Conservation (phyloP, 2,329 filamentous ascomycete species). For the Verticillium nubilum region DNA sequence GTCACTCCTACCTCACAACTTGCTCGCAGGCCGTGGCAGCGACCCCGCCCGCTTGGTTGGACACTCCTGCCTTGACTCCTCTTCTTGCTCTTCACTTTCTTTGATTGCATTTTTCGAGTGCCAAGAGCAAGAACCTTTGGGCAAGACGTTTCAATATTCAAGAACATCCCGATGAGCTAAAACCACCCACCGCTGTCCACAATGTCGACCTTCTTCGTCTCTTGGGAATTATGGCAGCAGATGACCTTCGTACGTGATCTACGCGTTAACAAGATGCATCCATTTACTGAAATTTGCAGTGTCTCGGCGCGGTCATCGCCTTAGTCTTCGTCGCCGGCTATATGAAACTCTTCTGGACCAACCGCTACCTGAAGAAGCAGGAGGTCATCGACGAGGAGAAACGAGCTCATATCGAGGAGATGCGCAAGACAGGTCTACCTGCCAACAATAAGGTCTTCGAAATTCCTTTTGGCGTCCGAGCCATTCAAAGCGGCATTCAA, state of each 20-base stretch:
- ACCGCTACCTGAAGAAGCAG: constrained; percentile 49
- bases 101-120: no score
- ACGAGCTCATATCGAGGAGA: constrained; percentile 43
- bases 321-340: constrained; percentile 64
- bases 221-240: constrained; percentile 82
- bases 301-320: constrained; percentile 66
- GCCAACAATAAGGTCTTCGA: constrained; percentile 23
- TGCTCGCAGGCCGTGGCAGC: not conserved
- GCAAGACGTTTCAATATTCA: no score
- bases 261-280: constrained; percentile 1
- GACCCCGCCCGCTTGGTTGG: not conserved
- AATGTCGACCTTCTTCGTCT: constrained; percentile 52
- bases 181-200: not conserved
- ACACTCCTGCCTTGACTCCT: not conserved
- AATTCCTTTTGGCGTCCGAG: constrained; percentile 80
- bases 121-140: no score
- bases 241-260: constrained; percentile 74
- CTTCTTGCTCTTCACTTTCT: not conserved
- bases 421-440: constrained; percentile 49
- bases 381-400: constrained; percentile 64
- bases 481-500: constrained; percentile 76
- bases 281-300: constrained; percentile 36
- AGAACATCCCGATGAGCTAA: no score
- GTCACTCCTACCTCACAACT: not conserved
- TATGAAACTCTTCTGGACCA: constrained; percentile 60